Base-by-base conservation (phyloP, 1,284 basidiomycete genomes). In the Naganishia sp. region DNA sequence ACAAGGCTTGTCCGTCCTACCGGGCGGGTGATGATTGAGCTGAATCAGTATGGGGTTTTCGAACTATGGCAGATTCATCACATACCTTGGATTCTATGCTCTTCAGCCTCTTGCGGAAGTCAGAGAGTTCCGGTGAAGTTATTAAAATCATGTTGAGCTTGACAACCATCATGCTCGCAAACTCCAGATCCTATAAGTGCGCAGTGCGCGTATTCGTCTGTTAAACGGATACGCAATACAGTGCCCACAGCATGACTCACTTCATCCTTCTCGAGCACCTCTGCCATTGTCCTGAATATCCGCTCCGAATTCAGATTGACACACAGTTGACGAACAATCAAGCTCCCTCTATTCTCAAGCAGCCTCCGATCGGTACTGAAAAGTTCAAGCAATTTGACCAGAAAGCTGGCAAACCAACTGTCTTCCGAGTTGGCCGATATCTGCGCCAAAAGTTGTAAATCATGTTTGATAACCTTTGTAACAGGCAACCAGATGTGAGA, bases 241-340 rank as follows among this genome's bases (percentile, higher is more conserved):
- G 4, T 2, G 13, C 2, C 23, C 56, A 25, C 28, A 46, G 13
- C 28, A 64, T 10, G 21, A 76, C 85, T 70, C 69, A 92, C 92
- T 81, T 98, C 95, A 81, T 99, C 95, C 77, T 94, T 94, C 82
- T 99, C 96, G 69, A 99, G 79, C 59, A 99, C 94, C 80, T 98
- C 95, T 0, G 96, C 95, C 72, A 98, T 90, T 0, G 94, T 92
- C 64, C 91, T 85, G 77, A 97, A 99, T 75, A 99, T 98, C 71
- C 90, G 85, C 78, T 99, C 96, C 0, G 94, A 93, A 75, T 95
- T 96, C 64, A 99, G 84, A 74, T 94, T 92, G 46, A 94, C 81
- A 76, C 96, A 99, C 6, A 99, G 83, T 75, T 99, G 94, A 5
- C 95, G 86, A 66, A 99, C 94, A 75, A 99, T 99, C 45, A 99